Evolutionary conservation across 345 rosid species (phyloP).

Genomic region (Camelina sativa): DNA sequence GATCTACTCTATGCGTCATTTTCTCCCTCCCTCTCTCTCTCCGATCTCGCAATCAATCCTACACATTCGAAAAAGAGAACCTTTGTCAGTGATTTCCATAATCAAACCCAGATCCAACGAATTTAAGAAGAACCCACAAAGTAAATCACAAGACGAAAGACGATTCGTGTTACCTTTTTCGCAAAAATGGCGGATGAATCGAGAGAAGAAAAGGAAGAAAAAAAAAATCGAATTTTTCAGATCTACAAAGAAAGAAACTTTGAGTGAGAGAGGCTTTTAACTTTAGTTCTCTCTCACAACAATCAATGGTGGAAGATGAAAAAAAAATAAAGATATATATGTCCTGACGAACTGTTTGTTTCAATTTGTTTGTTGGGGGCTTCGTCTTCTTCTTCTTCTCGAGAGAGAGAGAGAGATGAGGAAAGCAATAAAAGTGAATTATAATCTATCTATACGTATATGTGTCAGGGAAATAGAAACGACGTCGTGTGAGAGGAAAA

Average conservation of each 20-base stretch:
- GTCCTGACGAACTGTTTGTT: conserved; percentile 22
- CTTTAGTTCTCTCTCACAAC: not conserved
- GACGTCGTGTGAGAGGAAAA: conserved; percentile 1
- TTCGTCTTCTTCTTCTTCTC: not conserved
- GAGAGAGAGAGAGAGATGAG: not conserved
- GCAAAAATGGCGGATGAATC: conserved; percentile 45
- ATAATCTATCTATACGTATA: conserved; percentile 9
- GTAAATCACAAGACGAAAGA: not conserved
- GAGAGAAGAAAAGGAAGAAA: conserved; percentile 9
- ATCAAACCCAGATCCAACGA: conserved; percentile 25
- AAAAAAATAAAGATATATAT: not conserved
- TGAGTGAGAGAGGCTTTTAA: not conserved
- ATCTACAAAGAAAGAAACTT: conserved; percentile 28
- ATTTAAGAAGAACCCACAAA: not conserved
- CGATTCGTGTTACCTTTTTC: conserved; percentile 17
- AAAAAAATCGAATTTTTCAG: conserved; percentile 38
- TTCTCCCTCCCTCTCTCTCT: conserved; percentile 40
- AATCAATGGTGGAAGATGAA: conserved; percentile 10
- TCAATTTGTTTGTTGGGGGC: conserved; percentile 10
- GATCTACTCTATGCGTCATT: conserved; percentile 67
- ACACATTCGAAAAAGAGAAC: conserved; percentile 15
- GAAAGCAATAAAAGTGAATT: conserved; percentile 7
- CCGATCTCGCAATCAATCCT: conserved; percentile 46
- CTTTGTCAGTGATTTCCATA: not conserved
- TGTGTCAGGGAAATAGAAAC: not conserved